Evolutionary conservation across 129 eudicot species (phyloP).

Genomic region (Pseudognaphalium luteoalbum): DNA sequence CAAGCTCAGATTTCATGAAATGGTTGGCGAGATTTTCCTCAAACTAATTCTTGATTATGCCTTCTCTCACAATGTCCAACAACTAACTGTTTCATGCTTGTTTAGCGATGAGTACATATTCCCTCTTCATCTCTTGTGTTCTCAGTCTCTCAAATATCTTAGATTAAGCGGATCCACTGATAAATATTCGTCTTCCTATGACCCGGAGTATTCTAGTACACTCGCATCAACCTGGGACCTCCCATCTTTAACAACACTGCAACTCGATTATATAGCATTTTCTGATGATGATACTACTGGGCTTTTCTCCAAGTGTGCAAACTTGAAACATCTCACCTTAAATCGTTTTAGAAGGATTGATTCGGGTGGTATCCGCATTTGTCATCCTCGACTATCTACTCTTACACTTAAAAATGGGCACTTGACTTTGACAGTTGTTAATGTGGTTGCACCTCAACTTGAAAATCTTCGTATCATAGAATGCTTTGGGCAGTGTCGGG

Average conservation of each 20-base stretch:
- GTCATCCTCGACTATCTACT: slow-evolving; percentile 18
- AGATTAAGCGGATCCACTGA: too few species aligned
- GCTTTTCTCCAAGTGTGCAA: slow-evolving; percentile 24
- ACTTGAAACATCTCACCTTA: slow-evolving; percentile 30
- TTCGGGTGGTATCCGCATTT: background rate
- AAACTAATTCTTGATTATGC: too few species aligned
- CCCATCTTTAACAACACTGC: slow-evolving; percentile 19
- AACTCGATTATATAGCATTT: background rate
- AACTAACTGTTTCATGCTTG: too few species aligned
- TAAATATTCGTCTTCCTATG: too few species aligned
- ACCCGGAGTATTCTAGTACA: too few species aligned
- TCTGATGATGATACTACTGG: background rate
- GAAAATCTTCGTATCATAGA: background rate
- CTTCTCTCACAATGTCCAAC: too few species aligned
- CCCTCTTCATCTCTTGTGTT: too few species aligned
- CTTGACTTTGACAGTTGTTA: background rate
- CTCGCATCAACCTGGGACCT: slow-evolving; percentile 12
- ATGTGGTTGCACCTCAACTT: slow-evolving; percentile 27
- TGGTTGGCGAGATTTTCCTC: too few species aligned
- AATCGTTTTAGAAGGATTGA: background rate
- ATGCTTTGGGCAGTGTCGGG: background rate
- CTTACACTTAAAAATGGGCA: slow-evolving; percentile 3
- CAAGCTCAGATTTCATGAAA: too few species aligned
- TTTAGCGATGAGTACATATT: too few species aligned
- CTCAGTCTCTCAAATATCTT: too few species aligned